Base-by-base conservation (phyloP, 2,329 filamentous ascomycete species). In the Aspergillus fumigatus region DNA sequence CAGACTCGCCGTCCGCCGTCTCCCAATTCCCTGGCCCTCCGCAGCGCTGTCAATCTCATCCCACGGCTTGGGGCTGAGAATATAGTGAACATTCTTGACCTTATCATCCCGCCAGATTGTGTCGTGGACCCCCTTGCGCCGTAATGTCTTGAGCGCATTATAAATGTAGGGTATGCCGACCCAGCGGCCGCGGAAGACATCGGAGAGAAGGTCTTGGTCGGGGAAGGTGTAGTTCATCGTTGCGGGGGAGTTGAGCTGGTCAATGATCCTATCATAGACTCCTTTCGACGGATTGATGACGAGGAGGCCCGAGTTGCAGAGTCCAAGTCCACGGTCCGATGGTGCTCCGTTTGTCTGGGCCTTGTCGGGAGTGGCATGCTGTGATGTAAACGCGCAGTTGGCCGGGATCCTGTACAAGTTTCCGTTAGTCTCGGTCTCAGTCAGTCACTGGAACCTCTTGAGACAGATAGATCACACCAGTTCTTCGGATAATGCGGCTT, bases 401-500 rank as follows among this genome's bases (percentile, higher is more conserved):
- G 76, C 75, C 0, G 84, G 82, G 7, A 82, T 54, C 56, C 59
- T 68, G 14, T 3, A 17, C 32, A 17, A 2, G 32, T 7, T 38
- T 38, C 11, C 6, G 32, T 38, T 6, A 38, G 59, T 57, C 58
- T 59, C 59, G 5, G 17, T 21, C n/a, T 7, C 23, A 25, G 26
- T 21, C 40, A 25, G 9, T 26, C 25, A 17, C 45, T 52, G 10
- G 10, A 6, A 17, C 14, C 14, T 38, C 26, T 52, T 21, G 51
- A 38, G 11, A 50, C 40, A 25, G 23, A 17, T 17, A 6, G 41
- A 48, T 75, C n/a, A 52, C 75, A 84, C 85, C 89, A 96, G 70
- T 90, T 76, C 50, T 77, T 73, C 0, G 91, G 91, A 73, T 96
- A 96, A 75, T 95, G 89, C 29, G 83, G 68, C 72, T 90, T 91